Base-by-base conservation (phyloP, 2,329 filamentous ascomycete species). In the Beauveria medogensis region DNA sequence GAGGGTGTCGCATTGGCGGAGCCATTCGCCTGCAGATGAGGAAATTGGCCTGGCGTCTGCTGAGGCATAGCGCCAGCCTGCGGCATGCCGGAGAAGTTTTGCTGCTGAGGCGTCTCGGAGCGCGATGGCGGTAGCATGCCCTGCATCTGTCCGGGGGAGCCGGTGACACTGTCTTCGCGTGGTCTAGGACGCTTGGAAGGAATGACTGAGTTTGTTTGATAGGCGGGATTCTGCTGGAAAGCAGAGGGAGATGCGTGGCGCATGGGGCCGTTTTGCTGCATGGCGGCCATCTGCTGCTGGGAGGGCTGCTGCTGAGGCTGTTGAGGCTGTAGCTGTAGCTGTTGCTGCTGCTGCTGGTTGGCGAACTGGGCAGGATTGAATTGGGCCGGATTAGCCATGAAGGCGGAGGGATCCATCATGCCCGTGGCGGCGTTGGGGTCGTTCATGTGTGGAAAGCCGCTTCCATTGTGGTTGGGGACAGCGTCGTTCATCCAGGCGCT, bases 1-100 rank as follows among this genome's bases (percentile, higher is more conserved):
- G 94, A 97, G 12, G 93, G 93, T 44, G 91, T 96, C 63, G 91
- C 89, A 73, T 92, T 94, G 55, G 86, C 82, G 3, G 91, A 92
- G 56, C 88, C 87, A 69, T 90, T 88, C 66, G 89, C 85, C 69
- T 91, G 89, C 60, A 96, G 82, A 75, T 96, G 92, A 64, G 91
- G 86, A 71, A 93, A 96, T 69, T 88, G 87, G 47, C 78, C 77
- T 56, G 85, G 82, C 65, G 83, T 83, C 70, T 83, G 84, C 69
- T 81, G 82, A 54, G 80, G 80, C 72, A 87, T 86, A 64, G 78
- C 77, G 68, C 82, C 83, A 68, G 82, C 83, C 63, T 80, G 82
- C 70, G 87, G 89, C 73, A 88, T 93, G 65, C 85, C 85, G 30
- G 87, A 80, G 68, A 87, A 92, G 57, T 82, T 82, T 64, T 86